Conservation (phyloP, 139 green algal genomes). For the Chlorella sp. region DNA sequence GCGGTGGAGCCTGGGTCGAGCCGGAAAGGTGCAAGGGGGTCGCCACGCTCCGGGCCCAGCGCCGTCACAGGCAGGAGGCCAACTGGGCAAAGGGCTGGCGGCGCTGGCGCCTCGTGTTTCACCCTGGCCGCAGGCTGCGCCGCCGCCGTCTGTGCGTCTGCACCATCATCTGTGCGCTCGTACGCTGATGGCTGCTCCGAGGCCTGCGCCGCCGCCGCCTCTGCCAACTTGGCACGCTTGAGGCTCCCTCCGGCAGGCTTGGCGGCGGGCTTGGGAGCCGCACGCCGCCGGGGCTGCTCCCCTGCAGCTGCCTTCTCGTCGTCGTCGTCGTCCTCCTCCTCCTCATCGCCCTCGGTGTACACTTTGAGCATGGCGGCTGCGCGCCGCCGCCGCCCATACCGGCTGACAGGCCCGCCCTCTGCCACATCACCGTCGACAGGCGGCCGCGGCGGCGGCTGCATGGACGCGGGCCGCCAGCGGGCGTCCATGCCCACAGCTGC, state of each 20-base stretch:
- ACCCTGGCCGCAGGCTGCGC: too few species aligned
- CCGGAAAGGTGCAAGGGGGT: not conserved
- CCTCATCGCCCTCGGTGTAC: not conserved
- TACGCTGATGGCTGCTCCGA: not conserved
- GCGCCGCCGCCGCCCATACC: not conserved
- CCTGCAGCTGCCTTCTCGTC: not conserved
- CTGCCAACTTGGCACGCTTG: not conserved
- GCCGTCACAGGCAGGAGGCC: too few species aligned
- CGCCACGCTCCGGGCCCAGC: too few species aligned
- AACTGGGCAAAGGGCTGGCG: too few species aligned
- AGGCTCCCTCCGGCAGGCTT: not conserved
- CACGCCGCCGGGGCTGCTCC: not conserved
- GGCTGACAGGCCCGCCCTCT: not conserved
- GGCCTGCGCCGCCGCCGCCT: not conserved
- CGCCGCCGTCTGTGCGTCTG: too few species aligned
- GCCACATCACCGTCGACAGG: too few species aligned
- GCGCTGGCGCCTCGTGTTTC: too few species aligned
- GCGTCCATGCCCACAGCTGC: conserved; percentile 15
- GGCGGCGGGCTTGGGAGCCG: not conserved
- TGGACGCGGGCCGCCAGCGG: conserved; percentile 1
- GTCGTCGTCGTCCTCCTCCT: not conserved
- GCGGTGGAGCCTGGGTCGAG: not conserved
- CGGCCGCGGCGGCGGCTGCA: not conserved
- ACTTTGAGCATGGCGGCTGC: not conserved
- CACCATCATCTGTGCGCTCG: too few species aligned